Evolutionary conservation across 768 basidiomycete species (phyloP), one percentile per base, ranked within the genome.

Genomic region (Suillus weaverae): DNA sequence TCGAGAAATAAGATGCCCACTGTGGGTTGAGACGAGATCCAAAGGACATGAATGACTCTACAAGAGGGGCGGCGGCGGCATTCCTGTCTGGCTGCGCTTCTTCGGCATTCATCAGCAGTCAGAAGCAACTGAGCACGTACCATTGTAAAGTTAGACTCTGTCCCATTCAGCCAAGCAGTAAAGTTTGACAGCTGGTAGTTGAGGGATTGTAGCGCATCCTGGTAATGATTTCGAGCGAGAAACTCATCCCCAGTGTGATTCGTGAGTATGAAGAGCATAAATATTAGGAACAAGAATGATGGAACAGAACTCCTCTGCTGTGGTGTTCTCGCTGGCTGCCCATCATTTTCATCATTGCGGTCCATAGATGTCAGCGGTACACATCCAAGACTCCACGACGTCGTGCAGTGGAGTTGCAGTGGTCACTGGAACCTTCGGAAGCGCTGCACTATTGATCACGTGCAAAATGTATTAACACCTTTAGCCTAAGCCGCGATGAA

Each of bases 231-330:
- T 64, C 86, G 80, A 18, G 84, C 83, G 5, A 87, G 77, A 64
- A 84, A 85, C 71, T 90, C 89, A 69, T 91, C 90, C 8, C 85
- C 83, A 65, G 83, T 88, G 65, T 89, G 87, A 69, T 87, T 92
- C 55, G 89, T 90, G 74, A 94, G 84, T 85, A 94, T 83, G 76
- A 90, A 92, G 33, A 94, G 79, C 72, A 92, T 81, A 64, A 94
- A 85, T 68, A 82, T 84, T 62, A 93, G 80, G 79, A 94, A 86
- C 41, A 94, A 80, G 68, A 94, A 85, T 7, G 89, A 87, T 1
- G 91, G 85, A 46, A 93, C 77, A 2, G 90, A 88, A 74, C 84
- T 85, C 33, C 89, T 84, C 62, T 75, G 82, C 26, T 80, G 82
- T 36, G 78, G 76, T 16, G 75, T 68, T 36, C 57, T 59, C 18